Evolutionary conservation across 208 protist species (phyloP).

Genomic region (Acanthamoeba healyi): DNA sequence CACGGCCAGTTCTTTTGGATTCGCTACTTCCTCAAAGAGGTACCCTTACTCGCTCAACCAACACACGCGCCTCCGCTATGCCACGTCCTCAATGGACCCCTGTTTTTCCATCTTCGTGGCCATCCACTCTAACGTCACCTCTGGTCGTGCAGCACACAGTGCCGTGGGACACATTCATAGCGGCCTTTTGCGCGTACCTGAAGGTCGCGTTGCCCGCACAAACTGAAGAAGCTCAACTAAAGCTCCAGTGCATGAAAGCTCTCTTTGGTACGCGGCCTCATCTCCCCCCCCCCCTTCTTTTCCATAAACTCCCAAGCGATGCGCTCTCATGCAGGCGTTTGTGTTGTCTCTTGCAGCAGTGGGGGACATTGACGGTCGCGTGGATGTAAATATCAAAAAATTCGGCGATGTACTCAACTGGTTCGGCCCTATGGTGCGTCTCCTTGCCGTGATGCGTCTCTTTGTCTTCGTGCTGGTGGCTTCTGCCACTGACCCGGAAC

Average conservation of each 20-base stretch:
- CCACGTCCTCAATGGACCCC: too few relatives aligned
- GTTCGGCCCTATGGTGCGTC: slow-evolving; percentile 51
- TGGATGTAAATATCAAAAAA: slow-evolving; percentile 63
- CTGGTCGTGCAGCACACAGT: slow-evolving; percentile 58
- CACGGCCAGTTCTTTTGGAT: slow-evolving; percentile 11
- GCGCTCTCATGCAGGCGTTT: background rate
- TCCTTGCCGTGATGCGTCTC: too few relatives aligned
- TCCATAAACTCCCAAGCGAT: background rate
- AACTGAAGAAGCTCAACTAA: background rate
- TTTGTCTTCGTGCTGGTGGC: background rate
- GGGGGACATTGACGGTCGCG: background rate
- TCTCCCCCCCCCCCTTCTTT: background rate
- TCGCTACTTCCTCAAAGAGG: background rate
- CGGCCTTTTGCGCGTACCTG: slow-evolving; percentile 13
- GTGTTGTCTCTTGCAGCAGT: background rate
- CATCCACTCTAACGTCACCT: too few relatives aligned
- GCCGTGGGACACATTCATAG: slow-evolving; percentile 61
- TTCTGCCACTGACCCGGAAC: background rate
- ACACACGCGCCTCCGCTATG: too few relatives aligned
- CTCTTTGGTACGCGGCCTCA: slow-evolving; percentile 10
- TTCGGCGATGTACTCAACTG: slow-evolving; percentile 50
- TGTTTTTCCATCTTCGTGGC: background rate
- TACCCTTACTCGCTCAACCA: too few relatives aligned
- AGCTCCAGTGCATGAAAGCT: slow-evolving; percentile 44
- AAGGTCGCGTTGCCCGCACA: background rate